Base-by-base conservation (phyloP, 2,329 filamentous ascomycete species). In the Epichloe gansuensis region DNA sequence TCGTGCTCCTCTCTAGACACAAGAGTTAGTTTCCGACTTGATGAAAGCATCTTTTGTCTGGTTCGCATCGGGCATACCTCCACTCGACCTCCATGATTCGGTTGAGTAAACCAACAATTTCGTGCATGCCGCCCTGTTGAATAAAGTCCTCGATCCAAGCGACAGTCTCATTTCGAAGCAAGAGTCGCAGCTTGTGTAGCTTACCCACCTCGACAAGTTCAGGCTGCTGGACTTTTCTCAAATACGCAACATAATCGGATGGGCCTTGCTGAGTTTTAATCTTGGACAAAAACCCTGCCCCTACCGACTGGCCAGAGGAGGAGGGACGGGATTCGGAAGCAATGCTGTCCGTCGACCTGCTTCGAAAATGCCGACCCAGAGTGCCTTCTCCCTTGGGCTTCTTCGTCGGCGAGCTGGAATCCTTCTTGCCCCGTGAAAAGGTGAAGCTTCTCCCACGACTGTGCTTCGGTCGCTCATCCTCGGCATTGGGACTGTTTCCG, bases 71-170 rank as follows among this genome's bases (percentile, higher is more conserved):
- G 17, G 52, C 53, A 53, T 54, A 90, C 86, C 91, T 88, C 91
- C 93, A 98, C 67, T 97, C 93, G 37, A 98, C 84, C 50, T 86
- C 86, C 79, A 96, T 90, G 61, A 91, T 95, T n/a, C 91, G 82
- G 67, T 95, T 85, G 47, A 97, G 75, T 52, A 97, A 72, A 41
- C 80, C 82, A 38, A 96, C 86, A 57, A 97, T 87, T 67, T 96
- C 89, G 59, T 86, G 81, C 90, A 97, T 95, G 21, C 93, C 93
- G 15, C 88, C 90, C 57, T 91, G 83, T 42, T 82, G 78, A 60
- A 97, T 88, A 65, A 97, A 98, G 12, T 83, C 80, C 64, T 97
- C 89, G 3, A 94, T 94, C 93, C 93, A 98, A 12, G 86, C 81
- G 5, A 98, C 89, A 0, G 91, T 95, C 72, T 98, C 93, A 63